phyloP scores from a whole-genome alignment of 352 stramenopile species.

The Globisporangium uncinulatum region DNA sequence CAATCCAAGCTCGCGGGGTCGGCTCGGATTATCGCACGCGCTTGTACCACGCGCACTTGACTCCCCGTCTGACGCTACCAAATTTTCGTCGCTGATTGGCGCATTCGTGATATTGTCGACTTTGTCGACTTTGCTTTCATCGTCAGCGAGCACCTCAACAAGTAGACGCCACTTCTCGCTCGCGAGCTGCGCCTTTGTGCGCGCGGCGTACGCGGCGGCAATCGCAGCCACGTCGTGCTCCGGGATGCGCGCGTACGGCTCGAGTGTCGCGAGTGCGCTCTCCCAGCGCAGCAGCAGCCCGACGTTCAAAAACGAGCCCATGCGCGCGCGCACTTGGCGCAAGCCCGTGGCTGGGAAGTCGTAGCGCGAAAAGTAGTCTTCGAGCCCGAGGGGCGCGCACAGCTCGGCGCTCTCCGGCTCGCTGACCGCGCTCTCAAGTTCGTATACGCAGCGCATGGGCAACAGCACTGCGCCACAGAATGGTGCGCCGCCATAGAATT shows the following conservation, averaged over 20 bases:
- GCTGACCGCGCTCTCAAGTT: constrained; percentile 68
- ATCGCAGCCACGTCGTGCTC: constrained; percentile 37
- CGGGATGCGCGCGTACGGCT: constrained; percentile 64
- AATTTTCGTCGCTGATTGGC: constrained; percentile 5
- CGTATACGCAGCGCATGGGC: constrained; percentile 64
- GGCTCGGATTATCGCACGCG: not conserved
- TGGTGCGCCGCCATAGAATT: constrained; percentile 83
- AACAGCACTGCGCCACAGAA: constrained; percentile 85
- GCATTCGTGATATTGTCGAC: not conserved
- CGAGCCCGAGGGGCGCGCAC: constrained; percentile 60
- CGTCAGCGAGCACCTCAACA: constrained; percentile 33
- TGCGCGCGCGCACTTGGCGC: constrained; percentile 46
- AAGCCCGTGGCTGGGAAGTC: constrained; percentile 57
- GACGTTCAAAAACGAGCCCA: constrained; percentile 68
- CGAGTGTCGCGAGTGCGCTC: constrained; percentile 73
- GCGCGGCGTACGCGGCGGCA: constrained; percentile 49
- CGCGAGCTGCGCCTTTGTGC: constrained; percentile 39
- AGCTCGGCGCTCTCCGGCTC: constrained; percentile 43
- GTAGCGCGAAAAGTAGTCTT: constrained; percentile 83
- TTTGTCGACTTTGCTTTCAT: no score
- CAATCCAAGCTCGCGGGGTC: constrained; percentile 11
- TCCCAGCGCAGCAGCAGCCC: constrained; percentile 78
- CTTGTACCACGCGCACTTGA: not conserved
- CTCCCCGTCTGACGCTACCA: no score
- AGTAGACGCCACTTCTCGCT: constrained; percentile 33